phyloP scores from a whole-genome alignment of 352 stramenopile species.

The Thalassiosira hispida region DNA sequence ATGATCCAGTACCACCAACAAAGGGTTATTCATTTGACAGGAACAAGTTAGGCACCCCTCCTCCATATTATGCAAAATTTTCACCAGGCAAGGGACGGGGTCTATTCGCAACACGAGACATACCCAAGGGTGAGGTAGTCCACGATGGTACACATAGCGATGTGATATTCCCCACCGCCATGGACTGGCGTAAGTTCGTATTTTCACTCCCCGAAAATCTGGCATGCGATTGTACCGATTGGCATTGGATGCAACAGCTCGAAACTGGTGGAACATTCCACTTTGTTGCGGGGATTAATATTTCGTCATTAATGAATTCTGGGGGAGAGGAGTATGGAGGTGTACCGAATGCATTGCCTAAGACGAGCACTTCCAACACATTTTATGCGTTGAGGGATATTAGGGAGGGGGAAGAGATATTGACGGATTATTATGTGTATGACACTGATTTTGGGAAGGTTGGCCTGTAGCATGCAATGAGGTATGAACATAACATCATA shows the following conservation, averaged over 20 bases:
- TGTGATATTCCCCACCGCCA: constrained; percentile 12
- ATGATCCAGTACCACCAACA: constrained; percentile 15
- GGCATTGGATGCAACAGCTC: constrained; percentile 15
- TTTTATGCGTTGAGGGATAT: constrained; percentile 32
- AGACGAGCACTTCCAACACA: background rate
- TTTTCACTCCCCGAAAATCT: constrained; percentile 14
- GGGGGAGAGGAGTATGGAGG: background rate
- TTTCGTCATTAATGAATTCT: constrained; percentile 5
- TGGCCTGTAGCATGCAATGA: constrained; percentile 33
- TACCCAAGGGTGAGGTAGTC: constrained; percentile 39
- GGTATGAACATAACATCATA: too few relatives aligned
- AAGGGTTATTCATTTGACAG: constrained; percentile 7
- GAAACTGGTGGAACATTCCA: background rate
- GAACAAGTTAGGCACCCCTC: background rate
- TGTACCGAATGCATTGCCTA: background rate
- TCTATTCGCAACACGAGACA: constrained; percentile 38
- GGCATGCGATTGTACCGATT: constrained; percentile 27
- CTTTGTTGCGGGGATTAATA: background rate
- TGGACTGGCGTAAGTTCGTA: background rate
- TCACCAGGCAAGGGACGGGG: constrained; percentile 36
- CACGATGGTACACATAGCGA: constrained; percentile 15
- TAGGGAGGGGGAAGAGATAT: constrained; percentile 27
- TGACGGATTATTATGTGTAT: constrained; percentile 33
- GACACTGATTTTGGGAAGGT: constrained; percentile 19
- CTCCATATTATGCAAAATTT: constrained; percentile 22